A percentile compares a stretch with the other conserved stretches of the same genome.
These are phyloP conservation scores for Apophysomyces trapeziformis DNA, from an alignment of 371 early-diverging fungal genomes.

Conservation along the genomic window DNA sequence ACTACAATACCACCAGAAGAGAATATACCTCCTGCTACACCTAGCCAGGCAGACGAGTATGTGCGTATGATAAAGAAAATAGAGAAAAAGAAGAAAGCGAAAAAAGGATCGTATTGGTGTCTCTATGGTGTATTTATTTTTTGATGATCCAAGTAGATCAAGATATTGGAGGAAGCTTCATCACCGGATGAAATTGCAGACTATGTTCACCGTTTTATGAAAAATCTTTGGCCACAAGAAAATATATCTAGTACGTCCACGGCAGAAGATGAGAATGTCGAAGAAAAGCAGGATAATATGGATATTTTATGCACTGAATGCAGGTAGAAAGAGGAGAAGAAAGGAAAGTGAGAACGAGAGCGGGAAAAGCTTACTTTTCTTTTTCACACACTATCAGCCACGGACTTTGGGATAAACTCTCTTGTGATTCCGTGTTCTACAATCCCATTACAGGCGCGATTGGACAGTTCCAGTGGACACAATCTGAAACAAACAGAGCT, in stretches of 20 bases:
- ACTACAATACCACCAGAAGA: not conserved
- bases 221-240: slow-evolving; percentile 16
- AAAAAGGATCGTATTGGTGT: too few relatives aligned
- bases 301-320: slow-evolving; percentile 30
- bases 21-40: slow-evolving; percentile 16
- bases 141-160: slow-evolving; percentile 14
- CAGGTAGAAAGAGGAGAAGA: slow-evolving; percentile 23
- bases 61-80: slow-evolving; percentile 23
- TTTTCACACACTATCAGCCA: slow-evolving; percentile 19
- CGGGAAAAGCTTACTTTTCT: not conserved
- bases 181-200: slow-evolving; percentile 14
- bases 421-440: slow-evolving; percentile 54
- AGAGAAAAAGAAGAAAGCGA: too few relatives aligned
- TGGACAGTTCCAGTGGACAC: slow-evolving; percentile 58
- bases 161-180: slow-evolving; percentile 18
- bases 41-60: slow-evolving; percentile 41
- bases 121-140: not conserved
- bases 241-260: not conserved
- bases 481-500: slow-evolving; percentile 53
- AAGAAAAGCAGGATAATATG: not conserved
- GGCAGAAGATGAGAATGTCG: too few relatives aligned
- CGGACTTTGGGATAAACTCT: slow-evolving; percentile 53
- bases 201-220: slow-evolving; percentile 25
- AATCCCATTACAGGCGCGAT: slow-evolving; percentile 54
- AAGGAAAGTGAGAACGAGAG: not conserved